Conservation (phyloP, 768 basidiomycete species). For the Hygrocybe punicea region DNA sequence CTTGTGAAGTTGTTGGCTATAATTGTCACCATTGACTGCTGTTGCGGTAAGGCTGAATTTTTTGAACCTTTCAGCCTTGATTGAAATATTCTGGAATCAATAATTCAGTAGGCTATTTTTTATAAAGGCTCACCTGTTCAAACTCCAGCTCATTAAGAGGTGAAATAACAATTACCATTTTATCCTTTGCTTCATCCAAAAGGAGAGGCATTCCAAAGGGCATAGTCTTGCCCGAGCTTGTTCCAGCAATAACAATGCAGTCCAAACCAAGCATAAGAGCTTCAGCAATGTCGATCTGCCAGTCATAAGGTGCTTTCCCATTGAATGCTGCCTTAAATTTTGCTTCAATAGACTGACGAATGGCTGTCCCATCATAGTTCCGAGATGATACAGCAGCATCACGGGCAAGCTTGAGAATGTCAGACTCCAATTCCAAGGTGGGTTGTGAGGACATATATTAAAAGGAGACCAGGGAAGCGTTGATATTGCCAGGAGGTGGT, state of each 20-base stretch:
- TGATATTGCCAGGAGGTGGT: no score
- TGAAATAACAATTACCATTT: slow-evolving; percentile 32
- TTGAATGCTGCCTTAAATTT: no score
- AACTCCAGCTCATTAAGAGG: slow-evolving; percentile 36
- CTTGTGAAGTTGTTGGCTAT: no score
- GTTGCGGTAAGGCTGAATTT: no score
- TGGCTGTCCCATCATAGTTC: slow-evolving; percentile 13
- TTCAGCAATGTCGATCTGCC: slow-evolving; percentile 42
- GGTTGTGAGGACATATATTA: no score
- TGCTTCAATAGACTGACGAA: slow-evolving; percentile 11
- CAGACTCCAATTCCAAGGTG: no score
- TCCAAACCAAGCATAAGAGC: slow-evolving; percentile 34
- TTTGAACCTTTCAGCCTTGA: no score
- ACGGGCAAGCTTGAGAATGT: not conserved
- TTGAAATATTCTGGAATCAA: no score
- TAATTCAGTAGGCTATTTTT: no score
- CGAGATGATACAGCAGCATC: not conserved
- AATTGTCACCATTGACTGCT: no score
- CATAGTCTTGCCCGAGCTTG: slow-evolving; percentile 38
- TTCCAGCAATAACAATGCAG: slow-evolving; percentile 34
- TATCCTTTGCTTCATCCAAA: slow-evolving; percentile 7
- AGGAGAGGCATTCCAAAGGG: slow-evolving; percentile 36
- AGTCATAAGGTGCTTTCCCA: slow-evolving; percentile 33
- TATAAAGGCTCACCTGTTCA: slow-evolving; percentile 41
- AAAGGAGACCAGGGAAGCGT: no score